Evolutionary conservation across 2,329 filamentous ascomycete species (phyloP).

Genomic region (Stenocarpella maydis): DNA sequence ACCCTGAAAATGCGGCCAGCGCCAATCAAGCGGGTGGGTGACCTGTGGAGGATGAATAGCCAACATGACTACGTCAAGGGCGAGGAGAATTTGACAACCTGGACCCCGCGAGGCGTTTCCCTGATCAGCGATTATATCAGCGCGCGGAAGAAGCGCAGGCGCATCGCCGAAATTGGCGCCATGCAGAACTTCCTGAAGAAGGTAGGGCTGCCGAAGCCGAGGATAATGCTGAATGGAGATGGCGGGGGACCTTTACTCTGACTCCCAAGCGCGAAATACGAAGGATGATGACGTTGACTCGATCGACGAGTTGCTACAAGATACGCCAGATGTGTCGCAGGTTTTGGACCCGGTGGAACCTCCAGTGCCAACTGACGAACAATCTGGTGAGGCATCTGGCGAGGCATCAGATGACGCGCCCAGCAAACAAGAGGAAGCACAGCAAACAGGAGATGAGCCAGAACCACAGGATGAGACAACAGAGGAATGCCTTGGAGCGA

Average conservation of each 20-base stretch:
- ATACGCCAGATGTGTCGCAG: constrained; percentile 62
- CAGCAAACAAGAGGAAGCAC: background rate
- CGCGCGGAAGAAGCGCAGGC: constrained; percentile 75
- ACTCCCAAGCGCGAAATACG: constrained; percentile 45
- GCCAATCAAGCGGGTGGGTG: constrained; percentile 88
- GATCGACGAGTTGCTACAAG: constrained; percentile 66
- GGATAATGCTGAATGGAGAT: constrained; percentile 43
- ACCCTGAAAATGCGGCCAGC: constrained; percentile 85
- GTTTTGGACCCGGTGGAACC: constrained; percentile 38
- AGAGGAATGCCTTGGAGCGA: constrained; percentile 32
- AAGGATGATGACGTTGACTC: constrained; percentile 56
- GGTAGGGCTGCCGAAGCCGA: constrained; percentile 58
- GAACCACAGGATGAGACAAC: constrained; percentile 41
- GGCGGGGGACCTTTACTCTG: constrained; percentile 49
- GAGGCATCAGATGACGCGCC: constrained; percentile 32
- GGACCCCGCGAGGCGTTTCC: constrained; percentile 89
- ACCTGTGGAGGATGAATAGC: constrained; percentile 96
- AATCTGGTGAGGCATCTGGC: constrained; percentile 30
- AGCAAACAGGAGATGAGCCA: constrained; percentile 32
- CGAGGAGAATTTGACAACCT: constrained; percentile 84
- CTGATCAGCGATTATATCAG: constrained; percentile 87
- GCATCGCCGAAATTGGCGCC: constrained; percentile 82
- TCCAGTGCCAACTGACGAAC: background rate
- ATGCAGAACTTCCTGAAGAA: constrained; percentile 72
- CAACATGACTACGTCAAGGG: constrained; percentile 96